Conservation (phyloP, 1,284 basidiomycete genomes). For the Phellopilus nigrolimitatus region DNA sequence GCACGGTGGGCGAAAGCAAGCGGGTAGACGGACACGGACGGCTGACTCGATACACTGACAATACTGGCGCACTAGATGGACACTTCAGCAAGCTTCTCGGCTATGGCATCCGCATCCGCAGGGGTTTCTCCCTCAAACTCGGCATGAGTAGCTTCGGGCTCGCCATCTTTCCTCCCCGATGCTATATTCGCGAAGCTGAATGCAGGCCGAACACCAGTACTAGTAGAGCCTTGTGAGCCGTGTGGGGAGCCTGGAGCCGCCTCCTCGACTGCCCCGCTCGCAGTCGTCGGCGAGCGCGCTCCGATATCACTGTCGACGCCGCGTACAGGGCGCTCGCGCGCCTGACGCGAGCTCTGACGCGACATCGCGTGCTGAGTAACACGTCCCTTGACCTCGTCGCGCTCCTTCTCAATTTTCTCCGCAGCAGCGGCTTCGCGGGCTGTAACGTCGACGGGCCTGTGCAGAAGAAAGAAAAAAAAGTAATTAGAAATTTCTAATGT, state of each 20-base stretch:
- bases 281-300: slow-evolving; percentile 28
- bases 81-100: slow-evolving; percentile 40
- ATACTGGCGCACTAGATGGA: slow-evolving; percentile 28
- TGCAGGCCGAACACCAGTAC: slow-evolving; percentile 51
- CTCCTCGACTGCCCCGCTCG: slow-evolving; percentile 30
- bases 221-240: slow-evolving; percentile 23
- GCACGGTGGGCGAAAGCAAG: neutral
- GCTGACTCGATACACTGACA: neutral
- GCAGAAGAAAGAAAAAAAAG: slow-evolving; percentile 14
- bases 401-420: slow-evolving; percentile 64
- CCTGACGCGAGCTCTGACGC: slow-evolving; percentile 62
- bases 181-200: slow-evolving; percentile 69
- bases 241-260: slow-evolving; percentile 9
- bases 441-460: slow-evolving; percentile 85
- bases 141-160: slow-evolving; percentile 23
- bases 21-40: neutral
- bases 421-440: slow-evolving; percentile 71
- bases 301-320: slow-evolving; percentile 27
- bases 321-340: slow-evolving; percentile 42
- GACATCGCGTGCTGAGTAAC: slow-evolving; percentile 50
- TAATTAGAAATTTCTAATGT: too few relatives aligned
- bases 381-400: slow-evolving; percentile 51
- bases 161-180: slow-evolving; percentile 35
- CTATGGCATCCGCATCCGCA: slow-evolving; percentile 28
- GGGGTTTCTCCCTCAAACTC: slow-evolving; percentile 29